Evolutionary conservation across 257 asterid genomes (phyloP), one percentile per base, ranked within the genome.

Genomic region (Nicotiana paniculata): DNA sequence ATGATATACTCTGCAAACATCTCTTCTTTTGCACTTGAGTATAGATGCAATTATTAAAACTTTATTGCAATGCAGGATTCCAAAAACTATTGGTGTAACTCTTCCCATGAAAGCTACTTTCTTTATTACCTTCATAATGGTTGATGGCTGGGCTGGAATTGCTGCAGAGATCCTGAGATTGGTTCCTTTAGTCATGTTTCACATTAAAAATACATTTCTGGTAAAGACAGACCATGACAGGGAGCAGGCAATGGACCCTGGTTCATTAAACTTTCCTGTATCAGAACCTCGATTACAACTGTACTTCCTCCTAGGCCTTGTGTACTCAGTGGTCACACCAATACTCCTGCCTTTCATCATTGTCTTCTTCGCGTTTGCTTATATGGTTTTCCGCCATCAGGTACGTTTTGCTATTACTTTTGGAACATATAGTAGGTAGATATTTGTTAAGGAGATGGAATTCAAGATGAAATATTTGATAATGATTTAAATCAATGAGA

Each of bases 141-240:
- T 95, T 48, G 98, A 95, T 79, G 98, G 98, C 77, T 95, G 98
- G 98, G 89, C 98, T 21, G 97, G 96, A 51, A 82, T 92, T 85
- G 98, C 97, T 59, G 93, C 93, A 1, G 98, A 95, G 86, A 80
- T 93, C 80, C 83, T 92, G 17, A 90, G 98, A 86, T 37, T 92
- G 84, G 88, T 88, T 81, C 97, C 98, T 7, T 83, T 95, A 62
- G 66, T 93, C 58, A 65, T 88, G 85, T 93, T 89, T 81, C 97
- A 95, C 87, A 21, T 93, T 12, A 91, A 93, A 84, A 89, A 88
- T n/a, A 84, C 96, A 43, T 92, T 95, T 84, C 82, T 93, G 85
- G 93, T 90, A 0, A 91, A 89, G 88, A 93, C 98, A 26, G 97
- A 92, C 4, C 81, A 81, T 77, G 98, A 93, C 59, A 84, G 91